Evolutionary conservation across 805 yeast genomes (phyloP).

Genomic region (Scheffersomyces ergatensis): DNA sequence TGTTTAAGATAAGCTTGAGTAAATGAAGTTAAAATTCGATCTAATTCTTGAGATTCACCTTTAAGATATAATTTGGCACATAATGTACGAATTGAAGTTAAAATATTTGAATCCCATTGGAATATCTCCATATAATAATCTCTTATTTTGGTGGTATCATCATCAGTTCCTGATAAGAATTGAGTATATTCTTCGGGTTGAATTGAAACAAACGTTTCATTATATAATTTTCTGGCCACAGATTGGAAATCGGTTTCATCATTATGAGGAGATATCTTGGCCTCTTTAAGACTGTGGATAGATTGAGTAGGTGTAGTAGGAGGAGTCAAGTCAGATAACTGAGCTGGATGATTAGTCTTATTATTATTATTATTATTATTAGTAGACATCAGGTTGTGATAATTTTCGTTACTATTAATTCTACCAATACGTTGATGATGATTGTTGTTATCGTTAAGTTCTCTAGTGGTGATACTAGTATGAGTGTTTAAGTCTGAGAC

Average conservation of each 20-base stretch:
- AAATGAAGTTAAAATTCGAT: slow-evolving; percentile 66
- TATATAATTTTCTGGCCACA: slow-evolving; percentile 34
- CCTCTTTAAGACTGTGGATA: background rate
- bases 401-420: background rate
- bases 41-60: slow-evolving; percentile 83
- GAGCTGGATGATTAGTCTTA: background rate
- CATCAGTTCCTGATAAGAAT: slow-evolving; percentile 35
- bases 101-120: slow-evolving; percentile 48
- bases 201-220: slow-evolving; percentile 41
- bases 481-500: background rate
- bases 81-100: slow-evolving; percentile 55
- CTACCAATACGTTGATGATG: background rate
- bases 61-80: slow-evolving; percentile 69
- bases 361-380: background rate
- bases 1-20: slow-evolving; percentile 59
- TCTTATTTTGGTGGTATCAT: slow-evolving; percentile 40
- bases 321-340: background rate
- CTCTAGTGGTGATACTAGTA: background rate
- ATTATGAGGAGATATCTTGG: background rate
- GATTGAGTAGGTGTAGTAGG: background rate
- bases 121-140: slow-evolving; percentile 46
- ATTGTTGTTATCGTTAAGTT: background rate
- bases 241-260: slow-evolving; percentile 21
- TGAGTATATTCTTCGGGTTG: slow-evolving; percentile 45
- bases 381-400: background rate